phyloP scores from a whole-genome alignment of 2,329 filamentous ascomycete genomes.

The Colletotrichum simmondsii region DNA sequence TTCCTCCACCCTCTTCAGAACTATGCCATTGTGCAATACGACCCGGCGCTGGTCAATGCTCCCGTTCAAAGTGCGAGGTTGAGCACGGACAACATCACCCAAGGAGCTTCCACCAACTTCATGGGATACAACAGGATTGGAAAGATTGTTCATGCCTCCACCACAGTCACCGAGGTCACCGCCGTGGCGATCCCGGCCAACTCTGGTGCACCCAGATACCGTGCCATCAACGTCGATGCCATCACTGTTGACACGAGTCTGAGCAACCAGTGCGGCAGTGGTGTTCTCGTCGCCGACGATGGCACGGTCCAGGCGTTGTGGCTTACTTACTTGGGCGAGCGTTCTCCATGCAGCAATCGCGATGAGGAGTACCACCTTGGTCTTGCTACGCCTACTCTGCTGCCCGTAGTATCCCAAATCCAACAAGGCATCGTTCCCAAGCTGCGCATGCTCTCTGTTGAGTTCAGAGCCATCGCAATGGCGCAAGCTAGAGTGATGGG shows the following conservation, averaged over 20 bases:
- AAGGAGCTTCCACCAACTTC: constrained; percentile 95
- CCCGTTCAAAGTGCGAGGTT: constrained; percentile 91
- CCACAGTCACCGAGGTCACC: constrained; percentile 95
- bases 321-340: constrained; percentile 96
- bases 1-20: constrained; percentile 98
- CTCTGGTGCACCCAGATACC: constrained; percentile 88
- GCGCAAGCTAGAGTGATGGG: constrained; percentile 97
- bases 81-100: constrained; percentile 83
- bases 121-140: constrained; percentile 98
- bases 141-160: constrained; percentile 92
- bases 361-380: constrained; percentile 98
- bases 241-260: constrained; percentile 96
- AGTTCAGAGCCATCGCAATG: constrained; percentile 97
- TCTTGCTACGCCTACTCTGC: constrained; percentile 85
- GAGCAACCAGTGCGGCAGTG: constrained; percentile 91
- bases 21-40: constrained; percentile 95
- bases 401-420: constrained; percentile 90
- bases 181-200: constrained; percentile 97
- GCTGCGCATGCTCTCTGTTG: constrained; percentile 90
- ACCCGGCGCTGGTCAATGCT: constrained; percentile 91
- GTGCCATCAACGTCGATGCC: constrained; percentile 94
- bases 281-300: constrained; percentile 89
- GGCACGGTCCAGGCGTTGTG: constrained; percentile 95
- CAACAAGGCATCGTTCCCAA: constrained; percentile 82
- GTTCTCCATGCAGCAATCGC: constrained; percentile 79